Percentiles rank a stretch among this genome's conserved stretches.
phyloP scores from a whole-genome alignment of 2,329 filamentous ascomycete genomes.

The Nigrospora sphaerica region DNA sequence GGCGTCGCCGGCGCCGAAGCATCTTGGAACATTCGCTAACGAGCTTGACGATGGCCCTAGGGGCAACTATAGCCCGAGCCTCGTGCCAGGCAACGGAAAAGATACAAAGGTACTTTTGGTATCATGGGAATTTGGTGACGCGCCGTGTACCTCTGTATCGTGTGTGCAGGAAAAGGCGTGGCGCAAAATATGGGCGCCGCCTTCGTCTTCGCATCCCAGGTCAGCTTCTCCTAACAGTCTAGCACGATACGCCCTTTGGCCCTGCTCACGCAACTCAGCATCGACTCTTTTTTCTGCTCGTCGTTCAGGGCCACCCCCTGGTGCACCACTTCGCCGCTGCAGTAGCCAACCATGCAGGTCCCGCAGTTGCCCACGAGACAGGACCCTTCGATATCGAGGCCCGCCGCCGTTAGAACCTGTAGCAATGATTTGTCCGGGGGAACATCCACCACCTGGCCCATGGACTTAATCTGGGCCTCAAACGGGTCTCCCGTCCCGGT shows the following conservation, averaged over 20 bases:
- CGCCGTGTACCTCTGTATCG: too few relatives aligned
- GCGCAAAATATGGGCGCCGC: too few relatives aligned
- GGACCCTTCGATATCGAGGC: slow-evolving; percentile 22
- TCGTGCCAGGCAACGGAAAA: too few relatives aligned
- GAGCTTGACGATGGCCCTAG: too few relatives aligned
- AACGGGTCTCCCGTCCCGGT: slow-evolving; percentile 21
- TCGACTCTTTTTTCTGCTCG: slow-evolving; percentile 16
- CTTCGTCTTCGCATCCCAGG: too few relatives aligned
- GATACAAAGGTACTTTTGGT: too few relatives aligned
- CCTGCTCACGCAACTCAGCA: slow-evolving; percentile 23
- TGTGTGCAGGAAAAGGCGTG: too few relatives aligned
- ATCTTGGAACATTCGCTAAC: too few relatives aligned
- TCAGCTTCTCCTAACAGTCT: slow-evolving; percentile 5
- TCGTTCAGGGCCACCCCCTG: slow-evolving; percentile 20
- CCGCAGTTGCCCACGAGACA: slow-evolving; percentile 23
- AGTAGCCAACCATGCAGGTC: slow-evolving; percentile 20
- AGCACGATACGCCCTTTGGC: slow-evolving; percentile 19
- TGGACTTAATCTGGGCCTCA: slow-evolving; percentile 17
- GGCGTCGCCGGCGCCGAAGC: too few relatives aligned
- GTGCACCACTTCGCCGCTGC: slow-evolving; percentile 18
- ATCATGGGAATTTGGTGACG: too few relatives aligned
- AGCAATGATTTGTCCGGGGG: slow-evolving; percentile 21
- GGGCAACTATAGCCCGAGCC: too few relatives aligned
- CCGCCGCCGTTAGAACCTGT: slow-evolving; percentile 22
- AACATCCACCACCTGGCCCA: slow-evolving; percentile 15